A percentile compares a stretch with the other conserved stretches of the same genome.
phyloP scores from a whole-genome alignment of 78 protist genomes.

The slime mould (Dictyostelium discoideum) region DNA sequence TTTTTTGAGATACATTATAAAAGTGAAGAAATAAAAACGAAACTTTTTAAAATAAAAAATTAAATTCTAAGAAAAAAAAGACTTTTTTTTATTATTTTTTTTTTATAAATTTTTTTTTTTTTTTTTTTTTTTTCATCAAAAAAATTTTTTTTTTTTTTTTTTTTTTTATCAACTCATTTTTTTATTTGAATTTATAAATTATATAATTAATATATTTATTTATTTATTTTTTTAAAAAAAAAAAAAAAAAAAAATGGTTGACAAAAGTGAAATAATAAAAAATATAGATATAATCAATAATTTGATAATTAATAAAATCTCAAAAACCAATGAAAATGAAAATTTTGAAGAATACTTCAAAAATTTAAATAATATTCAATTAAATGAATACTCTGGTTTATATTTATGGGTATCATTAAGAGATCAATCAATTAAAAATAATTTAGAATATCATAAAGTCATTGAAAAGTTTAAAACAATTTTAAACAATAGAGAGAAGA shows the following conservation, averaged over 20 bases:
- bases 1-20: too few species aligned
- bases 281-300: not conserved
- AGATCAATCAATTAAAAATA: not conserved
- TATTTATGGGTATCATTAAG: not conserved
- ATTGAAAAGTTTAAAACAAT: not conserved
- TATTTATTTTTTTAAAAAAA: too few species aligned
- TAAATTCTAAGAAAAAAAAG: too few species aligned
- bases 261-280: not conserved
- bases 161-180: too few species aligned
- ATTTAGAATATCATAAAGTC: not conserved
- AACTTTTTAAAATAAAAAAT: too few species aligned
- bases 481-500: not conserved
- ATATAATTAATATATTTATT: too few species aligned
- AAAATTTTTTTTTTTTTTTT: too few species aligned
- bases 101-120: too few species aligned
- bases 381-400: not conserved
- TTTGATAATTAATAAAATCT: not conserved
- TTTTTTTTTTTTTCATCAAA: too few species aligned
- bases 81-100: too few species aligned
- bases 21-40: too few species aligned
- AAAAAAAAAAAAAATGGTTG: not conserved
- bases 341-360: not conserved
- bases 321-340: not conserved
- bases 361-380: not conserved
- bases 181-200: too few species aligned